Evolutionary conservation across 2,329 filamentous ascomycete genomes (phyloP), one percentile per base, ranked within the genome.

Genomic region (Aspergillus costaricaensis): DNA sequence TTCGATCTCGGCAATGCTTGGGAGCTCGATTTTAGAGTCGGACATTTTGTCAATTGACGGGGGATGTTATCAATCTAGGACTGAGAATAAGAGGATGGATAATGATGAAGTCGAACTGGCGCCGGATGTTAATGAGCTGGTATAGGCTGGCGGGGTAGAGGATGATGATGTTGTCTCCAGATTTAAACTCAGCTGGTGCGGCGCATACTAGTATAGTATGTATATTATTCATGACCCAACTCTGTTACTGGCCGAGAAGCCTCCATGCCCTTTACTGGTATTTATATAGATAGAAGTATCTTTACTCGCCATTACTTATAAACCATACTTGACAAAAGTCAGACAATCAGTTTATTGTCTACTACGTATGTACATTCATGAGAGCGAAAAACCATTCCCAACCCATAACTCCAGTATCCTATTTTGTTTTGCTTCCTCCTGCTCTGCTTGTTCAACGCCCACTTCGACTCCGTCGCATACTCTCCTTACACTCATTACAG

Each of bases 401-500:
- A 23, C 15, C n/a, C 25, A 10, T 14, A 36, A 36, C 32, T 49
- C 23, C 8, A 3, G 23, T 23, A 30, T 15, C 9, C n/a, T 14
- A 5, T 21, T 36, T 36, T 12, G 41, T 14, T 23, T 12, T 44
- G 10, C 9, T 30, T 9, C 10, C 5, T 12, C 14, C 25, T 21
- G n/a, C 17, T 10, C 5, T 6, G 15, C 17, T 10, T 15, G 6
- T 30, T 50, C 61, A 75, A 32, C 72, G 71, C 30, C 72, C 71
- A 64, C 71, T 86, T 51, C 82, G 82, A 58, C 79, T 79, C 58
- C 82, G 80, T 69, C 84, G 85, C 67, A 89, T 79, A 50, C 83
- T 83, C 65, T 88, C 86, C 72, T 91, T 91, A 76, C 90, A 92
- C 70, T 91, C 89, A 63, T 90, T 88, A 73, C 90, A 92, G 70